A percentile compares a stretch with the other conserved stretches of the same genome.
Conservation (phyloP, 2,329 filamentous ascomycete genomes). For the Magnaporthales sp. region DNA sequence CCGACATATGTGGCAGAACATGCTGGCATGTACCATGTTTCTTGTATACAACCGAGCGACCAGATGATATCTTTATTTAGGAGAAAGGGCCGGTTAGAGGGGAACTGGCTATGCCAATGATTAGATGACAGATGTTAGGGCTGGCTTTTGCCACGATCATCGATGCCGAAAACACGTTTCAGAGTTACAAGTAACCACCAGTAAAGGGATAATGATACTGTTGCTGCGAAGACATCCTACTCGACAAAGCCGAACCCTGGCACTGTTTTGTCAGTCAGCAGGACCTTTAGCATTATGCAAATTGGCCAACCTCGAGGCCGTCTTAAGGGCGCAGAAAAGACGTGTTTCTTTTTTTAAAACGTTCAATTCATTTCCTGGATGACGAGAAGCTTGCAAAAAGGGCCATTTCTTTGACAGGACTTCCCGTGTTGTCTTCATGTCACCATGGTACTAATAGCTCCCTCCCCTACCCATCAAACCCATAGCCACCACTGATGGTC, state of each 20-base stretch:
- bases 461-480: no score
- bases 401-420: constrained; percentile 38
- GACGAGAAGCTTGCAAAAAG: constrained; percentile 42
- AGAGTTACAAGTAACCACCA: not conserved
- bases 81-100: not conserved
- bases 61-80: not conserved
- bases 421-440: constrained; percentile 6
- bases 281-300: constrained; percentile 20
- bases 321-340: constrained; percentile 34
- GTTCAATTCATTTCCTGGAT: constrained; percentile 39
- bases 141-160: not conserved
- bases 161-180: not conserved
- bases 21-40: no score
- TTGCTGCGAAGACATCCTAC: constrained; percentile 19
- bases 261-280: constrained; percentile 27
- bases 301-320: constrained; percentile 34
- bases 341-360: constrained; percentile 39
- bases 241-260: constrained; percentile 30
- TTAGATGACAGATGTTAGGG: not conserved
- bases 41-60: not conserved
- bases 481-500: no score
- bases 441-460: not conserved
- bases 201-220: not conserved
- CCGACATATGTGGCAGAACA: no score
- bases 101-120: not conserved